Evolutionary conservation across 208 protist species (phyloP), one percentile per base, ranked within the genome.

Genomic region (Angomonas desouzai): DNA sequence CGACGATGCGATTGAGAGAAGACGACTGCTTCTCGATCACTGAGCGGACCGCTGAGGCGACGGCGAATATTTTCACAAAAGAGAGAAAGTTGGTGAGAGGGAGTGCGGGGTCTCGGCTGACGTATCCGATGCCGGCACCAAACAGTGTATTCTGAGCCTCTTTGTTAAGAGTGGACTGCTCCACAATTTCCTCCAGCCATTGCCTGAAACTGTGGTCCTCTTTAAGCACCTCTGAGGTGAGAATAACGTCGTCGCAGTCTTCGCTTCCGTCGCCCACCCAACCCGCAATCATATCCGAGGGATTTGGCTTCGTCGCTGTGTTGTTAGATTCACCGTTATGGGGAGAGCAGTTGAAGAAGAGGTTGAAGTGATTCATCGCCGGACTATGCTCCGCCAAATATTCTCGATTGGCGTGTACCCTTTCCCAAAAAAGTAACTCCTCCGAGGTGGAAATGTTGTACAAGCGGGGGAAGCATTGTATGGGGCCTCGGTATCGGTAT

Each of bases 151-250:
- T 64, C 55, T 76, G 66, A 20, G 74, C 68, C 68, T 89, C 82
- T 6, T 64, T 65, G 49, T 80, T 79, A 9, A 93, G 73, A 25
- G 87, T 78, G 29, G 80, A 89, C 64, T 93, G 84, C 67, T 81
- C 87, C 28, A 91, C 75, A 34, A 91, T 72, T 43, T 93, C 84
- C 45, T 93, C 87, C 11, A 93, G 48, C 85, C 87, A 93, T 23
- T 77, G 62, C 10, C 49, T 67, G 64, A 93, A 93, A 11, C 48
- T 40, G 51, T 53, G 25, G 20, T 48, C 25, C 10, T 76, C 68
- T 53, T 80, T 62, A 51, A 91, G 62, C 64, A 83, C 72, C 29
- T 30, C 22, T 0, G 62, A n/a, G 9, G 85, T 85, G 36, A 93
- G 64, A 20, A 89, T 66, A 22, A 73, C 84, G 57, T 76, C 62